Conservation (phyloP, 495 filamentous ascomycete species). For the Aspergillus mulundensis region DNA sequence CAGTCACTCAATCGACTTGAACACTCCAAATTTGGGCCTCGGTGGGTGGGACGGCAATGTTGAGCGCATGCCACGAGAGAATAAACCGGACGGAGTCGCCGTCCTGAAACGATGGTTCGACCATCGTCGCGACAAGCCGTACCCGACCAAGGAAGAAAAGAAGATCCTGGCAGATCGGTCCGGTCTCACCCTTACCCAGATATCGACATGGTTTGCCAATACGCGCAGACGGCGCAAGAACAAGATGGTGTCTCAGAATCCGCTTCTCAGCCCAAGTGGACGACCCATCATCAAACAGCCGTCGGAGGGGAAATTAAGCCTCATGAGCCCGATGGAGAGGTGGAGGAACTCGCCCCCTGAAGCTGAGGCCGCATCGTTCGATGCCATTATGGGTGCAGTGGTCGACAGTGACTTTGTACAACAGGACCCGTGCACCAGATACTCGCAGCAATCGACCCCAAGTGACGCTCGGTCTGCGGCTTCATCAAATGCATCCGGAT, state of each 20-base stretch:
- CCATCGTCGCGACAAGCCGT: constrained; percentile 32
- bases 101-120: constrained; percentile 21
- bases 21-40: no score
- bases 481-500: constrained; percentile 40
- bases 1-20: no score
- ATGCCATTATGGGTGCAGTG: constrained; percentile 64
- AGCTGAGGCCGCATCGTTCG: constrained; percentile 66
- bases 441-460: background rate
- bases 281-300: background rate
- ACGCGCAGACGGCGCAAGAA: constrained; percentile 19
- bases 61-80: background rate
- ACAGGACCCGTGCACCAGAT: background rate
- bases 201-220: constrained; percentile 28
- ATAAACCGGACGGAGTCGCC: constrained; percentile 8
- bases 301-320: background rate
- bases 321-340: constrained; percentile 54
- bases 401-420: background rate
- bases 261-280: background rate
- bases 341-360: constrained; percentile 73
- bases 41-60: no score
- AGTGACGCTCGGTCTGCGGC: constrained; percentile 4
- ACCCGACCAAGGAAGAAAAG: constrained; percentile 21
- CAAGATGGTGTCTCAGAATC: background rate
- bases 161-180: constrained; percentile 14
- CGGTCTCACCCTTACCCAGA: constrained; percentile 18